Percentiles rank a stretch among this genome's conserved stretches.
Conservation (phyloP, 768 basidiomycete species). For the Mycena alexandri region DNA sequence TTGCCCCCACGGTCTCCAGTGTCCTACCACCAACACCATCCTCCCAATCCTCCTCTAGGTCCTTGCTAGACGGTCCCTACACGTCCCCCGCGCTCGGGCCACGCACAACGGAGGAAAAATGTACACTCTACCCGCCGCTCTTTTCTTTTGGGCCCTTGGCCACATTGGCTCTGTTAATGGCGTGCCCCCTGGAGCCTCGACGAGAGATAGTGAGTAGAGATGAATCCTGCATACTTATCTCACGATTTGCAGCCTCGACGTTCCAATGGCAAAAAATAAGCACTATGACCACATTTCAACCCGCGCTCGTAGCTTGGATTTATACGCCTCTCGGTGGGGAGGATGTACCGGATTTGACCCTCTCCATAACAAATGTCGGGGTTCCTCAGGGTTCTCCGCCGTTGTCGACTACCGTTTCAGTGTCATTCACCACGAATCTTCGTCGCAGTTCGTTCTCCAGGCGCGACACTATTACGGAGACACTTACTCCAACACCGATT, state of each 20-base stretch:
- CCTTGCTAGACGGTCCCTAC: no score
- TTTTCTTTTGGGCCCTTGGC: conserved; percentile 32
- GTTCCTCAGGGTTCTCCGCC: conserved; percentile 19
- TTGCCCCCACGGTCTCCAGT: no score
- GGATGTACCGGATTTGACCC: neutral
- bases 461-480: conserved; percentile 15
- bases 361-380: conserved; percentile 26
- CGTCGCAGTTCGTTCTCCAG: neutral
- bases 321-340: conserved; percentile 22
- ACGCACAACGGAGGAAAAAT: conserved; percentile 24
- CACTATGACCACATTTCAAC: conserved; percentile 51
- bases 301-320: conserved; percentile 45
- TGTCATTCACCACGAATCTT: neutral
- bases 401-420: neutral
- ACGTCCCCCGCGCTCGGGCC: no score
- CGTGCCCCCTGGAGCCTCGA: neutral
- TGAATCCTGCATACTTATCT: conserved; percentile 15
- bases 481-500: conserved; percentile 22
- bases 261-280: conserved; percentile 44
- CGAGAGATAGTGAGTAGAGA: conserved; percentile 22
- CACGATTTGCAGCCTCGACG: conserved; percentile 22
- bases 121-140: conserved; percentile 33
- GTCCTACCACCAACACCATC: no score
- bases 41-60: no score
- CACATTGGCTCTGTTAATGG: conserved; percentile 30